Base-by-base conservation (phyloP, 2,329 filamentous ascomycete species). In the Curvularia verruculosa region DNA sequence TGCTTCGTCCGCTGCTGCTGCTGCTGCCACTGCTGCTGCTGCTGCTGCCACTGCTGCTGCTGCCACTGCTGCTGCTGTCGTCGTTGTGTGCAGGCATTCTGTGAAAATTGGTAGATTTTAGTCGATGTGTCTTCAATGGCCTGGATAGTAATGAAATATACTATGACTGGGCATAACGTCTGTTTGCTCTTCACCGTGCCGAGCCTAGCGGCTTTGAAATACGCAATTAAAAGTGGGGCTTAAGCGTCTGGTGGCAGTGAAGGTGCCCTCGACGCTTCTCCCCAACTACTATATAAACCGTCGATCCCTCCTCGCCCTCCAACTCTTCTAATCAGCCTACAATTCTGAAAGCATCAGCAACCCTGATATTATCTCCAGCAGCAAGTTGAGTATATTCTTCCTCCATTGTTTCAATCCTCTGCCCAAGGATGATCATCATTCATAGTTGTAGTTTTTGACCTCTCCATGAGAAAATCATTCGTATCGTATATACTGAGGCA, bases 371-470 rank as follows among this genome's bases (percentile, higher is more conserved):
- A 6, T 21, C 21, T 13, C 21, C 23, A 23, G n/a, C 15, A 43
- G 15, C 40, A 43, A 43, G 43, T 7, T 46, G 13, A 46, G 49
- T 24, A 19, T 19, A 23, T 24, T 13, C 21, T 21, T 18, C 28
- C 34, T 28, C 31, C 15, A 23, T 9, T 19, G 7, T 12, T 39
- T 26, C 13, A 9, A 39, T 21, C 18, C 46, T 2, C 3, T 26
- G 31, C 18, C 46, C 15, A 10, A 19, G 4, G 34, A 49, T 49
- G 34, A 28, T 26, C 23, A 34, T 49, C 34, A 28, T 39, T 36
- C 19, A 49, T 23, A 49, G 34, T 49, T 49, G 46, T 49, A 49
- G 23, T 39, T 49, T 1, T 49, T 49, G 46, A 49, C n/a, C 28
- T 46, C 3, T 12, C 2, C 28, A 46, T 46, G 43, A n/a, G n/a